Evolutionary conservation across 208 protist genomes (phyloP).

Genomic region (Plasmodiophora brassicae): DNA sequence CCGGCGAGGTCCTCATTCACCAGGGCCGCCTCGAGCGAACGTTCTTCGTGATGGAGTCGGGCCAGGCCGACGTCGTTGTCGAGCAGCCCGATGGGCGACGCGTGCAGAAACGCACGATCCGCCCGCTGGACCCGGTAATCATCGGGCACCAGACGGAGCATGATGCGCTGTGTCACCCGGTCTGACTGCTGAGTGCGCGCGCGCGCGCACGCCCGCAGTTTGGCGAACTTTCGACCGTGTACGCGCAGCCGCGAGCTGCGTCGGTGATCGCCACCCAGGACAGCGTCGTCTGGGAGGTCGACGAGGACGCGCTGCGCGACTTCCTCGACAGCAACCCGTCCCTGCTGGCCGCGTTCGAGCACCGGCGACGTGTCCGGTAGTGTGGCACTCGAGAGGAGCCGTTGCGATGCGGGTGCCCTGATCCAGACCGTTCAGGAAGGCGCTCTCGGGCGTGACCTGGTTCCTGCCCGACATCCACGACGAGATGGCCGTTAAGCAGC

Average conservation of each 20-base stretch:
- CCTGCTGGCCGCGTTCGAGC: background rate
- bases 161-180: too few relatives aligned
- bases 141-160: too few relatives aligned
- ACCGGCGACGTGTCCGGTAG: background rate
- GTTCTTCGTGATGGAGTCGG: conserved; percentile 28
- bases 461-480: background rate
- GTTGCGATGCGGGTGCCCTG: too few relatives aligned
- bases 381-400: too few relatives aligned
- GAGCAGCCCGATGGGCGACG: background rate
- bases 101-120: too few relatives aligned
- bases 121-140: too few relatives aligned
- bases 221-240: background rate
- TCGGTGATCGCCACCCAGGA: background rate
- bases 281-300: background rate
- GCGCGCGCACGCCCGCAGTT: background rate
- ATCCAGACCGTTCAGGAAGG: background rate
- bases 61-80: background rate
- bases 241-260: background rate
- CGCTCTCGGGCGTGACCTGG: background rate
- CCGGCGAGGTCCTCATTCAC: background rate
- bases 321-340: background rate
- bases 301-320: background rate
- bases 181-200: too few relatives aligned
- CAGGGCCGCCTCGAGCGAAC: background rate
- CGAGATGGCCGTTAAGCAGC: background rate